These are phyloP conservation scores for Podaxis carcinomalis DNA, from an alignment of 768 basidiomycete species.

Conservation along the genomic window DNA sequence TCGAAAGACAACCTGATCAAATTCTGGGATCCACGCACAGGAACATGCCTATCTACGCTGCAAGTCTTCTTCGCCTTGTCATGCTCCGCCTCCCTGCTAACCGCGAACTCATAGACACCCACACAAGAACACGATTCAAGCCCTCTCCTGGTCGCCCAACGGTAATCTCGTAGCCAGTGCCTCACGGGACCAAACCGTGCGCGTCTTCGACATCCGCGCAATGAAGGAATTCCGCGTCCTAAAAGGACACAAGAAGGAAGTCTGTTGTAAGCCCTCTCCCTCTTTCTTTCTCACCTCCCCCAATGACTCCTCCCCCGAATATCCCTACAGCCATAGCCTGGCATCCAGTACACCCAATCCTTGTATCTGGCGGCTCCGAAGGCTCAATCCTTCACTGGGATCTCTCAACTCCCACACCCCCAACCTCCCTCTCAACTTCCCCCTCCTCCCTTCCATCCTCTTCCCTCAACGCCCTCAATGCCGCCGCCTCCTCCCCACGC, in stretches of 20 bases:
- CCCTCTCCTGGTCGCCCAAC: constrained; percentile 89
- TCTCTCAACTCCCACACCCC: constrained; percentile 49
- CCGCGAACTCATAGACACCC: constrained; percentile 60
- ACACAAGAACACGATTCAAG: constrained; percentile 96
- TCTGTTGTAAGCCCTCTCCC: constrained; percentile 69
- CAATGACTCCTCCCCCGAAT: neutral
- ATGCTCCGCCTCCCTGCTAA: neutral
- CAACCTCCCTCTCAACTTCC: constrained; percentile 22
- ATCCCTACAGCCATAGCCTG: constrained; percentile 74
- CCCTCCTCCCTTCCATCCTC: constrained; percentile 36
- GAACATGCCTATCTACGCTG: constrained; percentile 88
- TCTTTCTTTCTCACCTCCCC: neutral
- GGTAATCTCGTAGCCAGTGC: constrained; percentile 94
- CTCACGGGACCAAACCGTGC: constrained; percentile 90
- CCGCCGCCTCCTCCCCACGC: constrained; percentile 51
- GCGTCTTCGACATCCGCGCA: constrained; percentile 96
- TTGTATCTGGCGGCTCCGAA: constrained; percentile 93
- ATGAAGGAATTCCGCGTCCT: constrained; percentile 94
- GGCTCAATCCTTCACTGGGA: constrained; percentile 96
- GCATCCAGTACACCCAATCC: constrained; percentile 92
- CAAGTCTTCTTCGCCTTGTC: constrained; percentile 31
- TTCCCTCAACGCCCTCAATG: constrained; percentile 32
- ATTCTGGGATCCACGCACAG: constrained; percentile 98
- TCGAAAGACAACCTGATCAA: constrained; percentile 98
- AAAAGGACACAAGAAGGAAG: constrained; percentile 97